These are phyloP conservation scores for Raphanus sativus DNA, from an alignment of 345 rosid species.

Conservation along the genomic window DNA sequence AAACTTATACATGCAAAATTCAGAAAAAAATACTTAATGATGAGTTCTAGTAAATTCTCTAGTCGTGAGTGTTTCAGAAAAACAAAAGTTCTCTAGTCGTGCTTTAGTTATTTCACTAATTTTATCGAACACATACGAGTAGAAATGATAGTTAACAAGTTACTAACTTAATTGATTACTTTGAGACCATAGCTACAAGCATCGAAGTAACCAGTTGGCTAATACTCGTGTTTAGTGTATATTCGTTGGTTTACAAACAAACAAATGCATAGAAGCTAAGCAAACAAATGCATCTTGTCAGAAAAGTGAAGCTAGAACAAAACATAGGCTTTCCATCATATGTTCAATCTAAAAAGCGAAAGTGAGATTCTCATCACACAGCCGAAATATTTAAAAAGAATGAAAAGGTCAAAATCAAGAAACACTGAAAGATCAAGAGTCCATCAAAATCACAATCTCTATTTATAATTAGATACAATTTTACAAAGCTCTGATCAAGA, in stretches of 20 bases:
- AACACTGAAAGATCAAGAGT: neutral
- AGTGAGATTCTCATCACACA: neutral
- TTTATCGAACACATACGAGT: neutral
- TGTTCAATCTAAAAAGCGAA: neutral
- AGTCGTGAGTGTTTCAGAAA: too few species aligned
- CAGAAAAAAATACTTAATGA: too few species aligned
- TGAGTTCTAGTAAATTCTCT: too few species aligned
- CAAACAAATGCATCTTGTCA: neutral
- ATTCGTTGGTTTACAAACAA: neutral
- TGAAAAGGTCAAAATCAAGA: neutral
- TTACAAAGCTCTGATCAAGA: constrained; percentile 2
- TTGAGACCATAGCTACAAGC: neutral
- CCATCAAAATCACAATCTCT: neutral
- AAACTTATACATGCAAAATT: too few species aligned
- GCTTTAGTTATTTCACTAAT: neutral
- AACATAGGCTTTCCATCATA: too few species aligned
- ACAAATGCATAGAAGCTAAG: too few species aligned
- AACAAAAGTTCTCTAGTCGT: neutral
- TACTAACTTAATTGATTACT: neutral
- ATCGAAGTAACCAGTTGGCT: neutral
- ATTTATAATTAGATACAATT: neutral
- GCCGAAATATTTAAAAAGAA: neutral
- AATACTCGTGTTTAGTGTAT: neutral
- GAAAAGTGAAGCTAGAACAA: neutral
- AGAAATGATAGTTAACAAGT: neutral